Conservation (phyloP, 495 filamentous ascomycete species). For the Barbatosphaeria neglecta region DNA sequence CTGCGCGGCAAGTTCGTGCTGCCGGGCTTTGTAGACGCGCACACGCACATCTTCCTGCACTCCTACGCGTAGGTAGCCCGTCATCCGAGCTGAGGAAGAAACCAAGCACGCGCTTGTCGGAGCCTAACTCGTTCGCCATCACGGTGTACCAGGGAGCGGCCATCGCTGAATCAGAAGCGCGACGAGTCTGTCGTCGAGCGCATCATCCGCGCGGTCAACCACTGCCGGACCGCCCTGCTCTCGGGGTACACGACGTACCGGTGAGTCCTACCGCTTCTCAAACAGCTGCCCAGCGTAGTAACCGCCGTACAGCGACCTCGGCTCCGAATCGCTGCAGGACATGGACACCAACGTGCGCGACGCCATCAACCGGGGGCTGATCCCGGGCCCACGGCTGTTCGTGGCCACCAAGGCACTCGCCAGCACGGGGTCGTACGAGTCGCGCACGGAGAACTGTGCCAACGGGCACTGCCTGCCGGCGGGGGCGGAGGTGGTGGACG, state of each 20-base stretch:
- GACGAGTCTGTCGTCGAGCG: constrained; percentile 38
- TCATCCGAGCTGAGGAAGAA: neutral
- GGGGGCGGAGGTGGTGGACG: neutral
- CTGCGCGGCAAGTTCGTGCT: constrained; percentile 34
- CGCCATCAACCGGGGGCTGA: constrained; percentile 38
- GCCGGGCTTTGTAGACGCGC: constrained; percentile 41
- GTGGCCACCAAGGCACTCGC: constrained; percentile 29
- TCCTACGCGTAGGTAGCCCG: constrained; percentile 21
- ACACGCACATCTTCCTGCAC: constrained; percentile 44
- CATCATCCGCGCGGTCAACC: constrained; percentile 37
- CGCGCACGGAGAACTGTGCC: constrained; percentile 29
- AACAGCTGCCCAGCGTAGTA: neutral
- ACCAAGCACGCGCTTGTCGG: too few relatives aligned
- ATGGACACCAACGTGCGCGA: constrained; percentile 33
- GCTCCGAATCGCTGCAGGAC: constrained; percentile 33
- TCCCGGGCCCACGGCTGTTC: constrained; percentile 39
- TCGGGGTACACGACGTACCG: constrained; percentile 44
- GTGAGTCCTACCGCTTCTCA: neutral
- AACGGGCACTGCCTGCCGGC: constrained; percentile 1
- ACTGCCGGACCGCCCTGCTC: constrained; percentile 34
- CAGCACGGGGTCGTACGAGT: constrained; percentile 29
- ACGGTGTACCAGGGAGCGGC: constrained; percentile 19
- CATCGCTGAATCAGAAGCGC: constrained; percentile 33
- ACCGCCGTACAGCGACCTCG: constrained; percentile 27
- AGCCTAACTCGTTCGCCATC: neutral